phyloP scores from a whole-genome alignment of 83 land plant genomes.

The Larix sibirica region DNA sequence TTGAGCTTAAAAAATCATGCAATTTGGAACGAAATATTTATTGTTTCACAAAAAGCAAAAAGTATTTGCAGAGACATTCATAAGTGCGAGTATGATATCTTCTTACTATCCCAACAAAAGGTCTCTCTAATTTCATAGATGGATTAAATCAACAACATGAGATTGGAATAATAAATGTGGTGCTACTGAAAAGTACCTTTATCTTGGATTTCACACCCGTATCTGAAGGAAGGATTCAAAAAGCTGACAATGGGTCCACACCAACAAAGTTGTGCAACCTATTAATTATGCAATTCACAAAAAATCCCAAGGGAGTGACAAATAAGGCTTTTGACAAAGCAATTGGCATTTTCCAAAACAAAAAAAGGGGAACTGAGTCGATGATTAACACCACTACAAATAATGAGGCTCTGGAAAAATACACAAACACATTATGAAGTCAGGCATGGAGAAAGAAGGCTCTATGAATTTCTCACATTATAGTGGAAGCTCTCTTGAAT shows the following conservation, averaged over 20 bases:
- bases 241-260: constrained; percentile 21
- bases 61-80: no score
- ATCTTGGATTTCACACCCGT: neutral
- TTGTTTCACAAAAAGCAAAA: no score
- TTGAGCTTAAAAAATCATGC: no score
- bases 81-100: no score
- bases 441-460: constrained; percentile 55
- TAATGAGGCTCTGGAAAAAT: constrained; percentile 80
- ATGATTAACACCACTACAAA: constrained; percentile 69
- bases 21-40: no score
- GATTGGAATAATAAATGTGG: no score
- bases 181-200: constrained; percentile 20
- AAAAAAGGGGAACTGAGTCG: constrained; percentile 44
- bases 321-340: constrained; percentile 85
- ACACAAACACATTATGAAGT: constrained; percentile 65
- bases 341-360: constrained; percentile 58
- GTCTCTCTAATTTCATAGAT: no score
- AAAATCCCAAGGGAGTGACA: constrained; percentile 80
- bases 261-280: constrained; percentile 52
- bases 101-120: no score
- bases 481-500: constrained; percentile 27
- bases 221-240: constrained; percentile 22
- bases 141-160: no score
- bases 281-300: constrained; percentile 53
- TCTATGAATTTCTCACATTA: neutral